Conservation (phyloP, 2,329 filamentous ascomycete species). For the Coniella lustricola region DNA sequence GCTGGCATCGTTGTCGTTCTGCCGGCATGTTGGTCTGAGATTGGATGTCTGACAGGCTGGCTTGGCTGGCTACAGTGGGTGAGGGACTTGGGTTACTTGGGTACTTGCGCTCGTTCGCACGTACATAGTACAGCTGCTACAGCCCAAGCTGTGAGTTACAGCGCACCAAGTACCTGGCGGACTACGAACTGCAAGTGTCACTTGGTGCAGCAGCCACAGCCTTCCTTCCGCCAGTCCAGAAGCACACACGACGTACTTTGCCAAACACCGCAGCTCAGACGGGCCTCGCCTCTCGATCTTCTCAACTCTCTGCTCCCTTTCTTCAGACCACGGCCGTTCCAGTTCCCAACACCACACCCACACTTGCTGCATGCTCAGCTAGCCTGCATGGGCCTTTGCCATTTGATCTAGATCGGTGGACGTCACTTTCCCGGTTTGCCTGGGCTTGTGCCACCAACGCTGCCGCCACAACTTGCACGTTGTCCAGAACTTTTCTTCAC, state of each 20-base stretch:
- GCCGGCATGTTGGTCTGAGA: not conserved
- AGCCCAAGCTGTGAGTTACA: not conserved
- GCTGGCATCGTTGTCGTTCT: not conserved
- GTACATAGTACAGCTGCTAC: too few species aligned
- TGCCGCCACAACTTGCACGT: too few species aligned
- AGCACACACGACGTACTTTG: not conserved
- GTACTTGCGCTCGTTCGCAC: not conserved
- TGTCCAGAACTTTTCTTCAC: too few species aligned
- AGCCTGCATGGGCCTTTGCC: not conserved
- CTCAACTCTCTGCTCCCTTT: not conserved
- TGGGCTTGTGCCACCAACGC: too few species aligned
- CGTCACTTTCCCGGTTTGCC: too few species aligned
- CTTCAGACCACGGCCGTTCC: not conserved
- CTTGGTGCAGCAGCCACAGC: slow-evolving; percentile 2
- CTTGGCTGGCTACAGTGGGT: not conserved
- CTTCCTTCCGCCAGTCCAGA: too few species aligned
- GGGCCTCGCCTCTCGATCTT: not conserved
- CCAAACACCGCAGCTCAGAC: not conserved
- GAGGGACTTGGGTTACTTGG: not conserved
- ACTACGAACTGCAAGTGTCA: too few species aligned
- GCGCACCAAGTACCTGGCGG: not conserved
- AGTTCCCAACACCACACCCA: not conserved
- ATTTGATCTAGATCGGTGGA: too few species aligned
- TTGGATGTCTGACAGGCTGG: not conserved
- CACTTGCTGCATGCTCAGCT: not conserved